Percentiles rank a stretch among this genome's conserved stretches.
These are phyloP conservation scores for Solanum boliviense DNA, from an alignment of 257 asterid genomes.

Conservation along the genomic window DNA sequence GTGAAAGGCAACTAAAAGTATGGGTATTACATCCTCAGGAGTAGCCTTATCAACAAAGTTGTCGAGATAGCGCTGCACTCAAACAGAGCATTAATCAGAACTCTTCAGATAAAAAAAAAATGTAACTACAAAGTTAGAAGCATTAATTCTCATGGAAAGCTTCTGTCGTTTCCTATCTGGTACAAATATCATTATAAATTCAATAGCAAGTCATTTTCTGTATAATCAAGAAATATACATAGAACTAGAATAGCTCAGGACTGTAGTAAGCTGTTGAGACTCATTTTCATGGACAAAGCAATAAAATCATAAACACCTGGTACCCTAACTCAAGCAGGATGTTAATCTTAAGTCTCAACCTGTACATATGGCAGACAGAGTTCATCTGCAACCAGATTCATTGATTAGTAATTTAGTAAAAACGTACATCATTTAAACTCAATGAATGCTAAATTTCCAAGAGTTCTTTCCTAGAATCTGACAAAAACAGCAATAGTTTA, in stretches of 20 bases:
- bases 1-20: slow-evolving; percentile 52
- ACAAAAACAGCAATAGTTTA: neutral
- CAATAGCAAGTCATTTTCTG: neutral
- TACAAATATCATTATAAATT: neutral
- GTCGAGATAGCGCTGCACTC: slow-evolving; percentile 54
- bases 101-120: neutral
- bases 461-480: neutral
- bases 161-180: neutral
- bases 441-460: neutral
- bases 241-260: neutral
- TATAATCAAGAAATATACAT: neutral
- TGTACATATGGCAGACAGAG: neutral
- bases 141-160: neutral
- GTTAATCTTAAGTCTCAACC: neutral
- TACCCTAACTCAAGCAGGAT: neutral
- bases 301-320: neutral
- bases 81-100: neutral
- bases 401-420: neutral
- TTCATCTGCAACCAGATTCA: neutral
- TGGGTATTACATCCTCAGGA: slow-evolving; percentile 70
- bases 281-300: neutral
- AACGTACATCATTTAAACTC: neutral
- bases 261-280: neutral
- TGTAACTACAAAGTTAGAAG: neutral
- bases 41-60: slow-evolving; percentile 63